Evolutionary conservation across 257 asterid species (phyloP).

Genomic region (Parsonsia alboflavescens): DNA sequence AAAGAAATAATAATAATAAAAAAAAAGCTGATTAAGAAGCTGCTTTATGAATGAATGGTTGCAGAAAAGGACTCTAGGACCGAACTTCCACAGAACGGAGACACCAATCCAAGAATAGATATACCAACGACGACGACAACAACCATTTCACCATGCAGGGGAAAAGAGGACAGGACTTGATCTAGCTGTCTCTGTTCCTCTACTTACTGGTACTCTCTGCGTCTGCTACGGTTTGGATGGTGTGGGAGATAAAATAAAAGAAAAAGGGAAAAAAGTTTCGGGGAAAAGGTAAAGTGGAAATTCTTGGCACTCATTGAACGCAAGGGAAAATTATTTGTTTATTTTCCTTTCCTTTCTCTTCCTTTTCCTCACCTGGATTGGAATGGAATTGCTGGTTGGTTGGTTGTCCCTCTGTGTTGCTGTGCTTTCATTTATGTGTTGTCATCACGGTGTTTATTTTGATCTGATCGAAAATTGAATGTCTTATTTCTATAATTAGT

Average conservation of each 20-base stretch:
- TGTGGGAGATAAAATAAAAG: constrained; percentile 3
- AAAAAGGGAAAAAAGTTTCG: too few species aligned
- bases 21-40: constrained; percentile 28
- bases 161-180: too few species aligned
- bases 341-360: neutral
- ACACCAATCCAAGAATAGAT: constrained; percentile 30
- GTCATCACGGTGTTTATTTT: too few species aligned
- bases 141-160: neutral
- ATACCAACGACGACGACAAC: constrained; percentile 20
- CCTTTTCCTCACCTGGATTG: neutral
- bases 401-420: too few species aligned
- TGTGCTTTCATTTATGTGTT: too few species aligned
- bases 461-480: too few species aligned
- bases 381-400: too few species aligned
- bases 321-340: constrained; percentile 22
- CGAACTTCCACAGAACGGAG: constrained; percentile 14
- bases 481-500: too few species aligned
- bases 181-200: too few species aligned
- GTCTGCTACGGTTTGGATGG: constrained; percentile 9
- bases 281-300: constrained; percentile 18
- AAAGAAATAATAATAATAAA: too few species aligned
- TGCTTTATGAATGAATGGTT: constrained; percentile 3
- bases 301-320: constrained; percentile 40
- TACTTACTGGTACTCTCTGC: neutral
- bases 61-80: constrained; percentile 22